Base-by-base conservation (phyloP, 352 stramenopile species). In the Phytophthora crassamura region DNA sequence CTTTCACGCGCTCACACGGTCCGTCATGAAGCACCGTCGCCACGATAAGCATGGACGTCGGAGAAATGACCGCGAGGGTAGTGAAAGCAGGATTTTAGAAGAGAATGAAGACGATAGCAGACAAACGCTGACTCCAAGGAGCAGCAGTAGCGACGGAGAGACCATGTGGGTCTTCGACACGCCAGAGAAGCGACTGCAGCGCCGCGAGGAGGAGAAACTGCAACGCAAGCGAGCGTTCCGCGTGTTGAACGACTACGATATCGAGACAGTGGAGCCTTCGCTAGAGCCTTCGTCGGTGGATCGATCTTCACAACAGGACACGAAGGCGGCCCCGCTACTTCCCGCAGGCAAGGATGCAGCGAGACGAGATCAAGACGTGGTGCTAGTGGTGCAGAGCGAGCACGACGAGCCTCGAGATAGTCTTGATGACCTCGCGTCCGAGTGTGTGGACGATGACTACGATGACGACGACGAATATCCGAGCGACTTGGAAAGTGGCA, bases 121-220 rank as follows among this genome's bases (percentile, higher is more conserved):
- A 61, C 53, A 40, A 54, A 12, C 18, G 67, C 49, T 30, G 59
- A 59, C 6, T 67, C 40, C n/a, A n/a, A n/a, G n/a, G n/a, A n/a
- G n/a, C n/a, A 77, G 66, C 32, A 67, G 67, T 34, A 74, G 67
- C 9, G 68, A 72, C 2, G 76, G 69, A 10, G 72, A 82, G 54
- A 80, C 72, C 15, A 84, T 84, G 73, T 76, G 73, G 69, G 51
- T 86, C 7, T 82, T 77, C 22, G 68, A 76, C 35, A 84, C 76
- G 3, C 76, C 82, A 4, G 70, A 53, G 18, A 62, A 90, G 58
- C 82, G 79, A 30, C 68, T 87, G 5, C 67, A 74, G 32, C 76
- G 72, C 7, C 73, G 74, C 9, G 79, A 89, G 53, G 55, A 74
- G 49, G 82, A 90, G 53, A 81, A 73, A 41, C 39, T 78, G 64